Base-by-base conservation (phyloP, 169 alveolate species). In the Plasmodium coatneyi region DNA sequence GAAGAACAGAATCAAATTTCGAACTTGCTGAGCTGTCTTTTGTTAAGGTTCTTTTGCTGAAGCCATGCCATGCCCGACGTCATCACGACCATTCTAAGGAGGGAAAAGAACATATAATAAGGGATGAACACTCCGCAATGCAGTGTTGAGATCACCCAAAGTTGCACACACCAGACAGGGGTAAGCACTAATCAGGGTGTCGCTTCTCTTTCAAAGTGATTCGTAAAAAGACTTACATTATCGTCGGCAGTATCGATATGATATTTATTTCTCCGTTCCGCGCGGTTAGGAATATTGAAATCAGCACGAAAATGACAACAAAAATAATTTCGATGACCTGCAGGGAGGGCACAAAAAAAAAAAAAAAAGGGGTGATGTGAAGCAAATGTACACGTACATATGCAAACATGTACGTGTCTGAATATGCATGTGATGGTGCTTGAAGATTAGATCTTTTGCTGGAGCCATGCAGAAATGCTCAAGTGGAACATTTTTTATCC, bases 31-130 rank as follows among this genome's bases (percentile, higher is more conserved):
- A 5, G 30, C 12, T 84, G 79, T 76, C 39, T 72, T 83, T 83
- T 83, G 76, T 83, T 19, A 34, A 41, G 25, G n/a, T 22, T n/a
- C 54, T 72, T 74, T 39, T 84, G 93, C 25, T 84, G 93, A 74
- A 84, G 12, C 93, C 86, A 74, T 12, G 93, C n/a, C 86, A 84
- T 84, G 70, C 74, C 70, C 16, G 86, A 84, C 43, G 93, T 84
- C 83, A 78, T 84, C 76, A 72, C 12, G 70, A 84, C 34, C 93
- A 84, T 84, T 36, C 93, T 84, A 25, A 49, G 79, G 79, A 54
- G 39, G 79, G 60, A 43, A 71, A 84, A 22, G 39, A 74, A 74
- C 19, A 19, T 74, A 16, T 12, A 30, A 9, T 22, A 66, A 66
- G 36, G 39, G 41, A 66, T 66, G 76, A 66, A n/a, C 60, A 6